Evolutionary conservation across 306 rosid genomes (phyloP).

Genomic region (Senna siamea): DNA sequence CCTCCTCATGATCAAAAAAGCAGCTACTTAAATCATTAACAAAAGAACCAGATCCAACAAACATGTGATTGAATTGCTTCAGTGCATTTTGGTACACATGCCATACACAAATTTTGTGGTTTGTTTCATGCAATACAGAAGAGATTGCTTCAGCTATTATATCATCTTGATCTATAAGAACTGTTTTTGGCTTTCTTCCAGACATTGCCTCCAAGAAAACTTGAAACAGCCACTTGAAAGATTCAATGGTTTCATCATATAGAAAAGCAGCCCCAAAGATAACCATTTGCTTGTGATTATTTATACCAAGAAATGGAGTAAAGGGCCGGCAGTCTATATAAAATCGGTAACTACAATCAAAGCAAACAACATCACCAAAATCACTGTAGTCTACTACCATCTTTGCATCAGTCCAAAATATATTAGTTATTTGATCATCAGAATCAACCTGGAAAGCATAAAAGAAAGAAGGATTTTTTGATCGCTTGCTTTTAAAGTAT

Average conservation of each 20-base stretch:
- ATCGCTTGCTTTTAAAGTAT: constrained; percentile 51
- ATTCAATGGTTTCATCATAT: constrained; percentile 55
- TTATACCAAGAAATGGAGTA: constrained; percentile 53
- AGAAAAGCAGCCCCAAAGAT: constrained; percentile 63
- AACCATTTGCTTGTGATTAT: constrained; percentile 61
- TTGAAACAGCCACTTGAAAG: constrained; percentile 58
- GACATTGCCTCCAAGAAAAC: constrained; percentile 59
- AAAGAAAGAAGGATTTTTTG: constrained; percentile 57
- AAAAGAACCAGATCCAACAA: constrained; percentile 45
- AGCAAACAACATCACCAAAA: constrained; percentile 71
- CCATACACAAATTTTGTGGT: constrained; percentile 57
- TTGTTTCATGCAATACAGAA: constrained; percentile 39
- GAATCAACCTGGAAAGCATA: constrained; percentile 64
- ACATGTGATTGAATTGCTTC: constrained; percentile 46
- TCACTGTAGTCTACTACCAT: constrained; percentile 56
- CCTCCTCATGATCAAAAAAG: constrained; percentile 57
- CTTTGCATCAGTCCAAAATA: constrained; percentile 66
- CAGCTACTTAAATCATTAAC: constrained; percentile 52
- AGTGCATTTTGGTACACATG: constrained; percentile 60
- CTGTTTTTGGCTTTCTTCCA: constrained; percentile 60
- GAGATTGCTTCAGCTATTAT: constrained; percentile 47
- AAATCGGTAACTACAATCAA: constrained; percentile 58
- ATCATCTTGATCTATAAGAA: constrained; percentile 56
- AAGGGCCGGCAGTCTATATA: constrained; percentile 48
- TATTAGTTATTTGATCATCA: constrained; percentile 55